These are phyloP conservation scores for Pseudogymnoascus sp. DNA, from an alignment of 2,329 filamentous ascomycete species.

Conservation along the genomic window DNA sequence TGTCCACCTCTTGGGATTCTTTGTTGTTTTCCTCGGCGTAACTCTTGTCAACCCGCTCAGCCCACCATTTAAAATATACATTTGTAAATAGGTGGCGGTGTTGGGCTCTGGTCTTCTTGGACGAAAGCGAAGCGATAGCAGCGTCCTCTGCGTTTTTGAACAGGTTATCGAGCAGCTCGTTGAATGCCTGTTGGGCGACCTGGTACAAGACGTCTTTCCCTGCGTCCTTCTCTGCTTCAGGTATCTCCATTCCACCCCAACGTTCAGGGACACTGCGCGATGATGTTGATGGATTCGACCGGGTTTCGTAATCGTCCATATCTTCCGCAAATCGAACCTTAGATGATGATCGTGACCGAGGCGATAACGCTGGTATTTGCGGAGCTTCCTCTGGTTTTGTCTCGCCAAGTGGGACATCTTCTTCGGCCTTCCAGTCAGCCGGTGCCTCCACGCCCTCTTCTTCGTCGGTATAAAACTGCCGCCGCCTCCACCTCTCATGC, in stretches of 20 bases:
- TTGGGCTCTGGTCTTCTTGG: constrained; percentile 52
- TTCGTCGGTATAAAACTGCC: constrained; percentile 77
- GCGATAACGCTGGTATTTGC: constrained; percentile 35
- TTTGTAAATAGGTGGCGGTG: constrained; percentile 43
- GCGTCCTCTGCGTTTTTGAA: constrained; percentile 77
- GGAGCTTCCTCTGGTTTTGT: not conserved
- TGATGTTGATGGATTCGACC: constrained; percentile 65
- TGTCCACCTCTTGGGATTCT: not conserved
- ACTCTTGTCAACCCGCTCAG: constrained; percentile 13
- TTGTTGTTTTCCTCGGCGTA: not conserved
- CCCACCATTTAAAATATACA: constrained; percentile 33
- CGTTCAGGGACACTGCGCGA: constrained; percentile 65
- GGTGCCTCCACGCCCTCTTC: constrained; percentile 68
- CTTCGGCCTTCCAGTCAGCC: constrained; percentile 53
- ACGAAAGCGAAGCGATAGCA: constrained; percentile 59
- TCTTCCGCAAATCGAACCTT: constrained; percentile 73
- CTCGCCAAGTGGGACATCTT: constrained; percentile 40
- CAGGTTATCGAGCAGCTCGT: constrained; percentile 79
- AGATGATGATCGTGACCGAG: constrained; percentile 66
- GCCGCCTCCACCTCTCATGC: constrained; percentile 65
- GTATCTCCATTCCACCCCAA: constrained; percentile 72
- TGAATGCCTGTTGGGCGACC: constrained; percentile 84
- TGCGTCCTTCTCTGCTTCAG: constrained; percentile 71
- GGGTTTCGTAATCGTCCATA: constrained; percentile 58
- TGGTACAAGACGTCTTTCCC: constrained; percentile 74